Conservation (phyloP, 495 filamentous ascomycete species). For the Neurospora africana region DNA sequence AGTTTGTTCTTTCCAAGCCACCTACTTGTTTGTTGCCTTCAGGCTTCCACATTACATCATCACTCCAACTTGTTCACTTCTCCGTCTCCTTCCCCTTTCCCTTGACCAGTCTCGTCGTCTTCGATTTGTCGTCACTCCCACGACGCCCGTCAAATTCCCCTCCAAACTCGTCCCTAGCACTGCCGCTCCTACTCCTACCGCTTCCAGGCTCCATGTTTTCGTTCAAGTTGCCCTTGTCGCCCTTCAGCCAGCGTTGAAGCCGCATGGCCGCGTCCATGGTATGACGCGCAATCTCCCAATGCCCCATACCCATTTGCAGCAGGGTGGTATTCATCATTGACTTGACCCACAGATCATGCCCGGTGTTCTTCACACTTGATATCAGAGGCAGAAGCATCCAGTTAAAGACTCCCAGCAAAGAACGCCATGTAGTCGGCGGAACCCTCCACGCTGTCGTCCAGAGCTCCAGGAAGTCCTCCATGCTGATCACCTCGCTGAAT, state of each 20-base stretch:
- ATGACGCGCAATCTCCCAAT: constrained; percentile 22
- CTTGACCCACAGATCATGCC: constrained; percentile 27
- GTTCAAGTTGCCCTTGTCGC: neutral
- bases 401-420: constrained; percentile 24
- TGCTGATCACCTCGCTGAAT: constrained; percentile 13
- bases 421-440: constrained; percentile 21
- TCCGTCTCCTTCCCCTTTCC: neutral
- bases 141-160: neutral
- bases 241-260: constrained; percentile 23
- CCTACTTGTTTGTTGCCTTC: neutral
- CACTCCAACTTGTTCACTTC: neutral
- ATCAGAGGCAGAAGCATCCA: constrained; percentile 22
- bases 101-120: neutral
- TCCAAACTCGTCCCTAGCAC: neutral
- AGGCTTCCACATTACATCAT: neutral
- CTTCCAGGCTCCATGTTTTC: neutral
- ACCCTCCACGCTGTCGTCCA: constrained; percentile 29
- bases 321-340: constrained; percentile 18
- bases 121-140: neutral
- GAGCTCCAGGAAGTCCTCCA: constrained; percentile 18
- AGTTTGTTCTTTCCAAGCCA: neutral
- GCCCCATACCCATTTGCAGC: constrained; percentile 27
- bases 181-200: neutral
- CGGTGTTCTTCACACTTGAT: constrained; percentile 5
- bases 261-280: constrained; percentile 17